Evolutionary conservation across 2,329 filamentous ascomycete genomes (phyloP).

Genomic region (Ophiostoma angusticollis): DNA sequence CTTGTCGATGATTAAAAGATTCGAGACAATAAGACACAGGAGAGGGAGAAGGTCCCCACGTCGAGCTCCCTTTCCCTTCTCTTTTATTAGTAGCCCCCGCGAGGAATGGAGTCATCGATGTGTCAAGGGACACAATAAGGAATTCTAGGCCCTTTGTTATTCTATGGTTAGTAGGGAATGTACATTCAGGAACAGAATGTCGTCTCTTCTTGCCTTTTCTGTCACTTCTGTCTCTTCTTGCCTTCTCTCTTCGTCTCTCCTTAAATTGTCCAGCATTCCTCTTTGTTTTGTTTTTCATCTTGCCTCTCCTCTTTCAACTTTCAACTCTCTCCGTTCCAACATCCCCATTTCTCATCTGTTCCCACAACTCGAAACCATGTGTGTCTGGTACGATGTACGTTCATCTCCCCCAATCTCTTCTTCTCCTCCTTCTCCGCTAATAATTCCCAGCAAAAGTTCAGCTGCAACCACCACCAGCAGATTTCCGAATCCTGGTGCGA

Average conservation of each 20-base stretch:
- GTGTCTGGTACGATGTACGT: slow-evolving; percentile 1
- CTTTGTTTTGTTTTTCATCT: background rate
- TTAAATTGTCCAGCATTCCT: background rate
- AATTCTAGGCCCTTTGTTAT: too few species aligned
- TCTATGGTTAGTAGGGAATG: too few species aligned
- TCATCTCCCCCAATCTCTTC: background rate
- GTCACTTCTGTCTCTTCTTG: background rate
- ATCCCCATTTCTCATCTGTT: background rate
- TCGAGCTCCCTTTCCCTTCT: too few species aligned
- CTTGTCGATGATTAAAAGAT: too few species aligned
- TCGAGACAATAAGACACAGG: too few species aligned
- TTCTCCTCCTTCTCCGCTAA: too few species aligned
- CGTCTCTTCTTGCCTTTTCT: background rate
- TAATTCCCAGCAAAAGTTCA: too few species aligned
- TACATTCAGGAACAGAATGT: too few species aligned
- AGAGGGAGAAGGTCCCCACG: too few species aligned
- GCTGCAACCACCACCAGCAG: background rate
- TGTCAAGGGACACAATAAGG: too few species aligned
- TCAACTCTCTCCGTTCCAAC: background rate
- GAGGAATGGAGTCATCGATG: too few species aligned
- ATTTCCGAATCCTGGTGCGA: background rate
- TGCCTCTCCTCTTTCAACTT: background rate
- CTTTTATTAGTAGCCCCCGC: too few species aligned
- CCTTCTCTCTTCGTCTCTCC: background rate
- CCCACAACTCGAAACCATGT: slow-evolving; percentile 1